phyloP scores from a whole-genome alignment of 345 rosid species.

The Hibiscus syriacus region DNA sequence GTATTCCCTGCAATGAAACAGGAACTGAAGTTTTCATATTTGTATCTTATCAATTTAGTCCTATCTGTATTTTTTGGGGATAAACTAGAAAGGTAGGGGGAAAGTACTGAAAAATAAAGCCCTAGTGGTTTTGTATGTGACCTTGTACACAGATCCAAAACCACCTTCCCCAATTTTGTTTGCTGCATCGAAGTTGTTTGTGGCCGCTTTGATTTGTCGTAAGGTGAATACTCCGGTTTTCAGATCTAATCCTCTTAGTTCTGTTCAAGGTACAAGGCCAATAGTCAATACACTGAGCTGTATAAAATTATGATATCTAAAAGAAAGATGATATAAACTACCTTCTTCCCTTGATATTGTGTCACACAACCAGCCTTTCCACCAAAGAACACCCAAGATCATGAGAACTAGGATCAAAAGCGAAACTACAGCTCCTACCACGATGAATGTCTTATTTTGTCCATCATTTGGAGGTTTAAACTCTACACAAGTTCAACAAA shows the following conservation, averaged over 20 bases:
- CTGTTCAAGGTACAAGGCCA: slow-evolving; percentile 9
- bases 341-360: slow-evolving; percentile 13
- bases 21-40: background rate
- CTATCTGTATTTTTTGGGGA: background rate
- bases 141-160: too few species aligned
- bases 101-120: background rate
- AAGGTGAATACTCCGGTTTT: too few species aligned
- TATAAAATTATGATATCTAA: too few species aligned
- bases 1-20: slow-evolving; percentile 34
- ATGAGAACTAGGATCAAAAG: too few species aligned
- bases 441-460: background rate
- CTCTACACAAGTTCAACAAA: background rate
- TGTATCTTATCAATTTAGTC: background rate
- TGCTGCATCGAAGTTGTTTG: too few species aligned
- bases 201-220: too few species aligned
- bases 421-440: slow-evolving; percentile 13
- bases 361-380: slow-evolving; percentile 12
- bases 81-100: too few species aligned
- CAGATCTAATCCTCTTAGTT: too few species aligned
- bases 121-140: slow-evolving; percentile 29
- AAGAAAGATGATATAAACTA: background rate
- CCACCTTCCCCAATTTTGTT: too few species aligned
- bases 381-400: too few species aligned
- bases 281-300: background rate
- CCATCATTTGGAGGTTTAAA: slow-evolving; percentile 5